These are phyloP conservation scores for Eucalyptus pauciflora DNA, from an alignment of 345 rosid species.

Conservation along the genomic window DNA sequence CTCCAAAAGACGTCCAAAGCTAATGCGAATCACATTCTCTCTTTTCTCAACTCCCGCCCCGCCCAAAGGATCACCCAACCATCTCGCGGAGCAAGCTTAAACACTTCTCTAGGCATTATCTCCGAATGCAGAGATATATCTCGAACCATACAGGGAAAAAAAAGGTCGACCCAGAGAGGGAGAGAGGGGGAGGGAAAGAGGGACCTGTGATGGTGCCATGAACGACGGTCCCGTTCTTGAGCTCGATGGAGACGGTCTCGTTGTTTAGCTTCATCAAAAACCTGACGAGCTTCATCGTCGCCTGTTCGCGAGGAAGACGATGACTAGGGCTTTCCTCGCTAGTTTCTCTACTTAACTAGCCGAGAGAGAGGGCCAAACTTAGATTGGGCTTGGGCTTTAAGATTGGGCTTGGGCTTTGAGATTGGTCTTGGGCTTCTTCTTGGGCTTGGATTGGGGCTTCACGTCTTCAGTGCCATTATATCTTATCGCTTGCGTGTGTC, in stretches of 20 bases:
- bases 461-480: neutral
- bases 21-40: accelerated
- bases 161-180: neutral
- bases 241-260: conserved; percentile 93
- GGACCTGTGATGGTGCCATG: conserved; percentile 93
- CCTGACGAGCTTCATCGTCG: conserved; percentile 57
- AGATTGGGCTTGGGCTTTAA: neutral
- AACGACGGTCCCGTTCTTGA: conserved; percentile 89
- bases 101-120: neutral
- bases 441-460: neutral
- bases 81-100: accelerated
- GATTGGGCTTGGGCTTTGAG: neutral
- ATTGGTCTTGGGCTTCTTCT: neutral
- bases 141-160: neutral
- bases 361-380: neutral
- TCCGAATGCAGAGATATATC: neutral
- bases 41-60: neutral
- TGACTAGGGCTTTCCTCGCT: neutral
- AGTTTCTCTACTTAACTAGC: neutral
- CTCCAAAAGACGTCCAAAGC: neutral
- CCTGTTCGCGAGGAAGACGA: neutral
- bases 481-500: neutral
- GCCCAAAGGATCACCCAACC: neutral
- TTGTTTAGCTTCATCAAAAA: conserved; percentile 98
- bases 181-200: neutral